A percentile compares a stretch with the other conserved stretches of the same genome.
Conservation (phyloP, 2,329 filamentous ascomycete species). For the Pseudonectria foliicola region DNA sequence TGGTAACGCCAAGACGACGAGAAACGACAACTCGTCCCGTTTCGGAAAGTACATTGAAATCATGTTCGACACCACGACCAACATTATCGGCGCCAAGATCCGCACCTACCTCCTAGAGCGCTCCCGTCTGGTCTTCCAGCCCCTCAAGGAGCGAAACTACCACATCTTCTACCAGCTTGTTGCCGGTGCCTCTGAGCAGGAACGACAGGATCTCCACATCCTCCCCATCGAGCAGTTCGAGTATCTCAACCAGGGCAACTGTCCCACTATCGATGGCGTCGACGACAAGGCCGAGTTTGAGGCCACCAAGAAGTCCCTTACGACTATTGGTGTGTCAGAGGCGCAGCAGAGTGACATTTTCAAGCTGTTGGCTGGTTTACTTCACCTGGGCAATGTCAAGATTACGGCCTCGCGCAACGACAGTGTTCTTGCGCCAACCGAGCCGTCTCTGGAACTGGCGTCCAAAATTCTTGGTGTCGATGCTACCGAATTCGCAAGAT, state of each 20-base stretch:
- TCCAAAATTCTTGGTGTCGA: constrained; percentile 84
- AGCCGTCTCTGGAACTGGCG: constrained; percentile 76
- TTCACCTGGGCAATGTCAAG: constrained; percentile 95
- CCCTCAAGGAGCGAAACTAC: constrained; percentile 95
- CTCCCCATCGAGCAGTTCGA: constrained; percentile 84
- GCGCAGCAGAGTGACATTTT: constrained; percentile 79
- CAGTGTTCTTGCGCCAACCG: constrained; percentile 70
- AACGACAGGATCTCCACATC: constrained; percentile 73
- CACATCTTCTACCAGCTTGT: constrained; percentile 98
- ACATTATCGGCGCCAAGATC: constrained; percentile 97
- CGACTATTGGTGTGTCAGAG: constrained; percentile 75
- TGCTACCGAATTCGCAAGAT: constrained; percentile 80
- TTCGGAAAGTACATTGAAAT: constrained; percentile 99
- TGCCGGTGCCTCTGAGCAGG: constrained; percentile 78
- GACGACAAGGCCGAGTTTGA: constrained; percentile 93
- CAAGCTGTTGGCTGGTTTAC: constrained; percentile 77
- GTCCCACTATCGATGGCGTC: constrained; percentile 85
- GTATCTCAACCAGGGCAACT: constrained; percentile 91
- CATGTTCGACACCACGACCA: constrained; percentile 92
- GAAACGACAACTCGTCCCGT: constrained; percentile 97
- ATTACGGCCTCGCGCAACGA: constrained; percentile 87
- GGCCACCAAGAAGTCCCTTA: constrained; percentile 77
- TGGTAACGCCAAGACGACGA: constrained; percentile 98
- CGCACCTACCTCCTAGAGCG: constrained; percentile 92
- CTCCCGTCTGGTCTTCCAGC: constrained; percentile 93